A percentile compares a stretch with the other conserved stretches of the same genome.
Evolutionary conservation across 495 filamentous ascomycete species (phyloP).

Genomic region (Neurospora sp.): DNA sequence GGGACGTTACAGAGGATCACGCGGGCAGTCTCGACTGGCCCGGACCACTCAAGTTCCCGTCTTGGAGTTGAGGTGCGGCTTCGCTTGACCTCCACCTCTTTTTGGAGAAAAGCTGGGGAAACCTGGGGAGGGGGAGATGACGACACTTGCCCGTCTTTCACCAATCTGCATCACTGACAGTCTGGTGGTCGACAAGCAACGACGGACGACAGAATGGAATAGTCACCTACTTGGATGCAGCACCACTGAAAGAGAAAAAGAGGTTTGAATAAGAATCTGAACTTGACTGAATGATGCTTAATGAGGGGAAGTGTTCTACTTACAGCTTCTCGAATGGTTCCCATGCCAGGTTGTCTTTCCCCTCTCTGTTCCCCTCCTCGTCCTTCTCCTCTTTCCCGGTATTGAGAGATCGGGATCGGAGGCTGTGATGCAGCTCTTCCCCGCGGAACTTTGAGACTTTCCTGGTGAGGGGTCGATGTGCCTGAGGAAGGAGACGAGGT

Average conservation of each 20-base stretch:
- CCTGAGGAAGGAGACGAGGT: neutral
- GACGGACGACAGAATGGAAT: neutral
- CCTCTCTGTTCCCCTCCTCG: neutral
- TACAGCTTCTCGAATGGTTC: neutral
- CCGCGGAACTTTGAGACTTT: neutral
- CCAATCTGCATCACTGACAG: neutral
- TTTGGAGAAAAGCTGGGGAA: neutral
- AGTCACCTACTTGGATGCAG: neutral
- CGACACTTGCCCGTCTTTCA: neutral
- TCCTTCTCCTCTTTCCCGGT: neutral
- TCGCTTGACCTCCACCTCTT: neutral
- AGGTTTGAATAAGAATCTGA: neutral
- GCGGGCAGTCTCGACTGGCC: neutral
- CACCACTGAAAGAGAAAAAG: neutral
- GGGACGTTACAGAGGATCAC: neutral
- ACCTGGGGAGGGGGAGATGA: neutral
- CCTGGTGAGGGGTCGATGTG: neutral
- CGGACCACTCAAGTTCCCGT: neutral
- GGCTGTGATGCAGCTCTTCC: conserved; percentile 1
- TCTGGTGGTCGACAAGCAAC: neutral
- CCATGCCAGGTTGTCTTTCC: neutral
- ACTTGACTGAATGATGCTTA: neutral
- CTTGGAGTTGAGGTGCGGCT: conserved; percentile 14
- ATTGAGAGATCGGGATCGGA: neutral
- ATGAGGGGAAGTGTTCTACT: neutral